Conservation (phyloP, 1,284 basidiomycete species). For the Heterobasidion annosum region DNA sequence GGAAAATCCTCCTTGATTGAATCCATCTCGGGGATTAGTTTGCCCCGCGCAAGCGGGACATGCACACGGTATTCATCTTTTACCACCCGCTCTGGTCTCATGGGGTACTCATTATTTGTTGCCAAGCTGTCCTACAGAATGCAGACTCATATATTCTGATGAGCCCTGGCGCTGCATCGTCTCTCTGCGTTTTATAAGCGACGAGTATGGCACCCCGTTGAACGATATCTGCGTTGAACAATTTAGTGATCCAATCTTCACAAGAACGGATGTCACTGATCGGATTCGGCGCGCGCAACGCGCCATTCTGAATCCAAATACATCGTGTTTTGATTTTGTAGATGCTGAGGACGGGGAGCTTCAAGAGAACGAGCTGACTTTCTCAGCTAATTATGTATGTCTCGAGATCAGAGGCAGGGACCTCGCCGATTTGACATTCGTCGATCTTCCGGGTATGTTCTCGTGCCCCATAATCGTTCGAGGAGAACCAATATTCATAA, state of each 20-base stretch:
- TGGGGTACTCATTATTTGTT: conserved; percentile 20
- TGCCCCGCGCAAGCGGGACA: conserved; percentile 53
- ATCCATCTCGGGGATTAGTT: conserved; percentile 55
- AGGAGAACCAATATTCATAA: neutral
- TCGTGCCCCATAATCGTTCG: neutral
- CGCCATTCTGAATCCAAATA: conserved; percentile 59
- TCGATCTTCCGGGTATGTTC: conserved; percentile 54
- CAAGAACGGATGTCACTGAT: conserved; percentile 50
- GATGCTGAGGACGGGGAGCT: conserved; percentile 21
- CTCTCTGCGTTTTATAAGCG: conserved; percentile 40
- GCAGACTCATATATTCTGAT: conserved; percentile 37
- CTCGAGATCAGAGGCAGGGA: conserved; percentile 59
- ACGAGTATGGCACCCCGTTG: conserved; percentile 32
- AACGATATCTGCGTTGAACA: conserved; percentile 27
- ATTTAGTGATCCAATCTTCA: conserved; percentile 46
- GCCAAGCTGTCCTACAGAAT: conserved; percentile 50
- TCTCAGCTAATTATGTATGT: conserved; percentile 57
- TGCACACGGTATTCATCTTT: conserved; percentile 42
- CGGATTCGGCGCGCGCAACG: conserved; percentile 61
- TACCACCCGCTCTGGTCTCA: neutral
- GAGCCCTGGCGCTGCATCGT: conserved; percentile 49
- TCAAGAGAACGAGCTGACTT: conserved; percentile 31
- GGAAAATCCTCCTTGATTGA: conserved; percentile 69
- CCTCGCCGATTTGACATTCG: conserved; percentile 64
- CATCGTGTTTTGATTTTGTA: conserved; percentile 27